Conservation (phyloP, 371 early-diverging fungal species). For the Apophysomyces variabilis region DNA sequence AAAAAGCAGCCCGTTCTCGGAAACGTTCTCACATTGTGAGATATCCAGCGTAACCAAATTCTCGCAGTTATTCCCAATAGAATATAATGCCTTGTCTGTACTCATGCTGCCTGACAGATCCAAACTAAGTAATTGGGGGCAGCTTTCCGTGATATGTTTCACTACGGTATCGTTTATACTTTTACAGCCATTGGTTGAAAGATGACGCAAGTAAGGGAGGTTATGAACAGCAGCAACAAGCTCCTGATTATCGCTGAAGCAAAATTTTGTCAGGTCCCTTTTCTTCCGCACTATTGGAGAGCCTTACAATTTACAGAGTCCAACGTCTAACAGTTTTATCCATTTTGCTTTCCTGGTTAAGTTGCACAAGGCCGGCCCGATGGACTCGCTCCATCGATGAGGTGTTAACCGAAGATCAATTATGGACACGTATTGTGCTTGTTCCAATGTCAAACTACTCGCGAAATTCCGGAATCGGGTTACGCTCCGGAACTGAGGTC, state of each 20-base stretch:
- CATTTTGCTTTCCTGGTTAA: conserved; percentile 9
- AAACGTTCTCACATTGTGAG: conserved; percentile 16
- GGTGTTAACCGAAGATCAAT: conserved; percentile 21
- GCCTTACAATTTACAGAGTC: conserved; percentile 16
- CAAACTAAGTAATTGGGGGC: conserved; percentile 9
- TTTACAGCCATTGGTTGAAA: conserved; percentile 8
- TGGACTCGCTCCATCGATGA: conserved; percentile 17
- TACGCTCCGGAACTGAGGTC: conserved; percentile 9
- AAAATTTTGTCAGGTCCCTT: not conserved
- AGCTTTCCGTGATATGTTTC: conserved; percentile 8
- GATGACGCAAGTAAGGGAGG: conserved; percentile 1
- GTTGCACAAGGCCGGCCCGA: not conserved
- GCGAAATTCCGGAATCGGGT: conserved; percentile 11
- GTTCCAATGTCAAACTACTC: not conserved
- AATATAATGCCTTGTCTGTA: conserved; percentile 14
- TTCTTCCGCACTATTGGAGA: not conserved
- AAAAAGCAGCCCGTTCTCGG: conserved; percentile 17
- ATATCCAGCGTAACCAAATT: conserved; percentile 17
- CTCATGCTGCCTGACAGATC: conserved; percentile 16
- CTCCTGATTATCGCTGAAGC: not conserved
- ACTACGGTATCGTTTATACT: conserved; percentile 12
- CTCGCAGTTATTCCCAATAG: conserved; percentile 9
- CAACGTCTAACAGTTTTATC: conserved; percentile 12
- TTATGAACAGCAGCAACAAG: not conserved
- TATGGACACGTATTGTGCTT: conserved; percentile 3